These are phyloP conservation scores for Durusdinium trenchii DNA, from an alignment of 73 alveolate species.

Conservation along the genomic window DNA sequence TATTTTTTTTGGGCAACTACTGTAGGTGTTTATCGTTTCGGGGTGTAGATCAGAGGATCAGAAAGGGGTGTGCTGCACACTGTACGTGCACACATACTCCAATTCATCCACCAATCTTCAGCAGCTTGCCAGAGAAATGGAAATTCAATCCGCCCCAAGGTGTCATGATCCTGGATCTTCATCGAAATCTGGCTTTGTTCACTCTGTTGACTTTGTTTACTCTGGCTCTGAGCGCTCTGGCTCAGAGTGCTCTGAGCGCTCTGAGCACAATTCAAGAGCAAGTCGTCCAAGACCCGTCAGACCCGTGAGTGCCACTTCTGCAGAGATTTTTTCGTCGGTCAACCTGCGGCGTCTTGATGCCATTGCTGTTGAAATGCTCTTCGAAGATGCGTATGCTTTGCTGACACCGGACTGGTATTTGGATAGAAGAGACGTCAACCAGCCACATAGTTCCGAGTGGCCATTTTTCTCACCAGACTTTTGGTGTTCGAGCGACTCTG, in stretches of 20 bases:
- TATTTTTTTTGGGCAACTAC: no score
- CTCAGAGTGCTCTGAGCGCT: background rate
- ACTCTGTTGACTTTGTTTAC: background rate
- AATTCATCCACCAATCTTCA: no score
- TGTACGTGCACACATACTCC: no score
- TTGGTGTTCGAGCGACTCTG: constrained; percentile 78
- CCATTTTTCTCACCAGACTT: constrained; percentile 35
- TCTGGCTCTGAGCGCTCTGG: constrained; percentile 26
- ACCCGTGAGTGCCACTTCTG: constrained; percentile 16
- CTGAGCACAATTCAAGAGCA: background rate
- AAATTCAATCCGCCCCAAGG: no score
- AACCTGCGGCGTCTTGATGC: constrained; percentile 62
- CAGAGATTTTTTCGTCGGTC: background rate
- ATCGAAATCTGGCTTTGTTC: background rate
- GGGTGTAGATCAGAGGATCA: no score
- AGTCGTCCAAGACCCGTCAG: constrained; percentile 18
- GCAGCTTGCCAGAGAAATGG: no score
- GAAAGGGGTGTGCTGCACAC: no score
- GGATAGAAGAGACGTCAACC: constrained; percentile 75
- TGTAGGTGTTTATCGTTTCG: no score
- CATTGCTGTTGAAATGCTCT: constrained; percentile 27
- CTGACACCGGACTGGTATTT: constrained; percentile 52
- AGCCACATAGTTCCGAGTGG: constrained; percentile 77
- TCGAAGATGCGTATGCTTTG: constrained; percentile 47
- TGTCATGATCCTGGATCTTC: no score